Evolutionary conservation across 2,329 filamentous ascomycete genomes (phyloP), one percentile per base, ranked within the genome.

Genomic region (Fusarium humuli): DNA sequence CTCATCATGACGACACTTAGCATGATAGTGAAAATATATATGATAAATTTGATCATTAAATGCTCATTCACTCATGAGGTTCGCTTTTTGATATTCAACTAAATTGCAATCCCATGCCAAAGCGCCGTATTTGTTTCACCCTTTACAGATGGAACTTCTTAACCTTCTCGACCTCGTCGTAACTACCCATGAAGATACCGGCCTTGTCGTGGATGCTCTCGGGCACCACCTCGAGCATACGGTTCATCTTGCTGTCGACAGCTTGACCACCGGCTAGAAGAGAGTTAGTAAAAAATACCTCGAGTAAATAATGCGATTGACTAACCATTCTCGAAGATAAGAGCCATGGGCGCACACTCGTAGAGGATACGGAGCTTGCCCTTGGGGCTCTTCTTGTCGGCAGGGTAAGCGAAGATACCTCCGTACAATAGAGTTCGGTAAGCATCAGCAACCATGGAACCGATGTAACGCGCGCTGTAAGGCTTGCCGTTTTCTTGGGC

Each of bases 321-420:
- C 91, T 83, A 81, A 95, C 93, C 96, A 83, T 99, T 98, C 83
- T 99, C 96, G 81, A 99, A 98, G 9, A 99, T 89, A 91, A 98
- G 92, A 25, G 96, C 96, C 96, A 99, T 99, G 41, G 96, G 96
- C 16, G 96, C 96, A 79, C 96, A 99, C 85, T 99, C 96, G 83
- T 99, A 99, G 76, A 99, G 81, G 73, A 99, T 99, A 72, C 96
- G 89, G 73, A 99, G 88, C 86, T 99, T 99, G 74, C 96, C 96
- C 89, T 98, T 99, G 71, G 94, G 94, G 78, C 92, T 97, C 90
- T 99, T 98, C 86, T 94, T 97, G 79, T 99, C 96, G 16, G 95
- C 93, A 0, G 96, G 96, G 79, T 99, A 99, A 46, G 96, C 96
- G 81, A 99, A 99, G 78, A 99, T 92, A 73, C 96, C 96, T 65